Percentiles rank a stretch among this genome's conserved stretches.
These are phyloP conservation scores for Xerocomellus intermedius DNA, from an alignment of 768 basidiomycete species.

Conservation along the genomic window DNA sequence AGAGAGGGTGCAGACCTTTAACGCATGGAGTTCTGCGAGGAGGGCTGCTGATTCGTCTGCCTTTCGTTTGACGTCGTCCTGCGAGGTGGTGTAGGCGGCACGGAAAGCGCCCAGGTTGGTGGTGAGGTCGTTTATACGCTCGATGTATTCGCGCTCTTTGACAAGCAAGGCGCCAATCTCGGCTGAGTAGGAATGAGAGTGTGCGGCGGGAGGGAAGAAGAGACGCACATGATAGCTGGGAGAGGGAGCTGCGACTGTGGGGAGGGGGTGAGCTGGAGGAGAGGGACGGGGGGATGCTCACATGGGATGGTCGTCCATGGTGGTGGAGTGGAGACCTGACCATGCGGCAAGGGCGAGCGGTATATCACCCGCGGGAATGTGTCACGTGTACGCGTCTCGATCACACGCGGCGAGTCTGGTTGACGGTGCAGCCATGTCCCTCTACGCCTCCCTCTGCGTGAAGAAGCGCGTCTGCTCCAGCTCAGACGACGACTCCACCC, in stretches of 20 bases:
- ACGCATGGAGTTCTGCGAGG: slow-evolving; percentile 25
- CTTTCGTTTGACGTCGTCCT: slow-evolving; percentile 21
- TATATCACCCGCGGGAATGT: slow-evolving; percentile 33
- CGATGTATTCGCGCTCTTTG: slow-evolving; percentile 23
- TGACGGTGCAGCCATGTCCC: not conserved
- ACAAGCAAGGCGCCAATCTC: slow-evolving; percentile 29
- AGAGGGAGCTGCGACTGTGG: slow-evolving; percentile 3
- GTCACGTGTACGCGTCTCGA: slow-evolving; percentile 36
- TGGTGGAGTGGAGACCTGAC: not conserved
- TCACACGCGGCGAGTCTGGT: not conserved
- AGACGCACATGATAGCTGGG: slow-evolving; percentile 8
- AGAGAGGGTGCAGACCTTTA: slow-evolving; percentile 21
- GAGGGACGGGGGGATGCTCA: not conserved
- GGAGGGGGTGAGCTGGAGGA: not conserved
- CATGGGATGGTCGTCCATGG: slow-evolving; percentile 21
- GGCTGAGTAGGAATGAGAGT: slow-evolving; percentile 9
- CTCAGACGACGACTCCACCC: slow-evolving; percentile 53
- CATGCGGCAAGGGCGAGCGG: not conserved
- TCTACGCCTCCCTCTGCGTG: slow-evolving; percentile 45
- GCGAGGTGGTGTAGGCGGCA: slow-evolving; percentile 24
- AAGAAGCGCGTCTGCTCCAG: slow-evolving; percentile 62
- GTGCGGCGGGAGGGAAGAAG: not conserved
- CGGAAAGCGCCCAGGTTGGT: slow-evolving; percentile 27
- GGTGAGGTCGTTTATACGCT: slow-evolving; percentile 23
- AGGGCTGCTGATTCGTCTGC: slow-evolving; percentile 10